phyloP scores from a whole-genome alignment of 768 basidiomycete genomes.

The Agaricus sinodeliciosus region DNA sequence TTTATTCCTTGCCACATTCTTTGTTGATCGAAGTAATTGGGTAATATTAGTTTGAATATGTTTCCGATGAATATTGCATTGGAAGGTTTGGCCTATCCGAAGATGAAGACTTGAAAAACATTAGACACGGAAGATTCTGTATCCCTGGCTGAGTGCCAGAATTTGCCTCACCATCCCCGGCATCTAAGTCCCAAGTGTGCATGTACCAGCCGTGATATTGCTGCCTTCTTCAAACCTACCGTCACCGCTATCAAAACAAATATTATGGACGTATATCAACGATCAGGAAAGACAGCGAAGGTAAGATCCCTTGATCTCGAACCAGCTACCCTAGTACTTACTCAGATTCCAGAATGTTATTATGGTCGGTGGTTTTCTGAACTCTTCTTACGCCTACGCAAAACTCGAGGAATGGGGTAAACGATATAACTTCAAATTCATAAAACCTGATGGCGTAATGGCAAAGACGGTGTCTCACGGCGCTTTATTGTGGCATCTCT shows the following conservation, averaged over 20 bases:
- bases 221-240: neutral
- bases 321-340: neutral
- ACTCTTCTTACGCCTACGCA: neutral
- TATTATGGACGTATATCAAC: neutral
- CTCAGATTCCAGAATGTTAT: neutral
- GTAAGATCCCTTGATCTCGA: neutral
- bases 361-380: constrained; percentile 1
- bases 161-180: neutral
- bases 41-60: neutral
- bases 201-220: neutral
- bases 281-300: neutral
- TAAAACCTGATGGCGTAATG: constrained; percentile 1
- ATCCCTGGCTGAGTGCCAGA: neutral
- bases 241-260: neutral
- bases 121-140: neutral
- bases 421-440: neutral
- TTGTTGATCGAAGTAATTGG: neutral
- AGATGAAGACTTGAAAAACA: neutral
- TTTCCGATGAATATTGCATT: neutral
- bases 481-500: neutral
- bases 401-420: neutral
- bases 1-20: neutral
- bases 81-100: neutral
- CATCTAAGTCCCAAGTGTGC: too few relatives aligned
- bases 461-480: neutral